A percentile compares a stretch with the other conserved stretches of the same genome.
Evolutionary conservation across 2,329 filamentous ascomycete species (phyloP).

Genomic region (Aotearoamyces nothofagi): DNA sequence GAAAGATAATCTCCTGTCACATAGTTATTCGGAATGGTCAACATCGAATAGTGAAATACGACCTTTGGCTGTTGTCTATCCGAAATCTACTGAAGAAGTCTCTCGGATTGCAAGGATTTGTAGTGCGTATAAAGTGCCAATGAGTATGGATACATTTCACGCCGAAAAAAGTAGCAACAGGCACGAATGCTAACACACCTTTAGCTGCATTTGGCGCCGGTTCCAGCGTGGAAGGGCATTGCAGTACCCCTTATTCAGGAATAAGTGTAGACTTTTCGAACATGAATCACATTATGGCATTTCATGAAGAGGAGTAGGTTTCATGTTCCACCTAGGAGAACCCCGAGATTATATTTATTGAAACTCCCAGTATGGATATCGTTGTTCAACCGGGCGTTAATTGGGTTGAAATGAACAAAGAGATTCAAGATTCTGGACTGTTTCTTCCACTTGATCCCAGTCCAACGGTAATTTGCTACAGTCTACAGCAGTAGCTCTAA

Average conservation of each 20-base stretch:
- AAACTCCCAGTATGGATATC: conserved; percentile 85
- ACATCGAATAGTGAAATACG: conserved; percentile 42
- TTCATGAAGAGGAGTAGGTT: conserved; percentile 79
- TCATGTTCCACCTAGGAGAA: too few species aligned
- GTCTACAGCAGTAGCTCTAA: too few species aligned
- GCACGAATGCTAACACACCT: too few species aligned
- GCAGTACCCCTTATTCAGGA: conserved; percentile 73
- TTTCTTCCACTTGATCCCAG: conserved; percentile 90
- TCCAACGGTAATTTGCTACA: too few species aligned
- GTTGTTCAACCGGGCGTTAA: conserved; percentile 82
- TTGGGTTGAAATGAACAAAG: conserved; percentile 81
- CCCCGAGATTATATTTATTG: too few species aligned
- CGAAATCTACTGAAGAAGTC: conserved; percentile 43
- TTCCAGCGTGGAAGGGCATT: conserved; percentile 78
- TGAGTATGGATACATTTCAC: too few species aligned
- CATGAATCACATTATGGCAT: conserved; percentile 69
- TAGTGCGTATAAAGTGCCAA: conserved; percentile 64
- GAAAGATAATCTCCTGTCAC: conserved; percentile 41
- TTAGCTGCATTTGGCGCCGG: too few species aligned
- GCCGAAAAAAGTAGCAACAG: too few species aligned
- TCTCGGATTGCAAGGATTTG: conserved; percentile 51
- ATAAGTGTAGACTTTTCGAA: conserved; percentile 79
- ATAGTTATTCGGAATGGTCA: conserved; percentile 57
- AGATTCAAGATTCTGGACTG: conserved; percentile 53
- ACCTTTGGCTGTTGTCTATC: conserved; percentile 50